Conservation (phyloP, 306 rosid species). For the Astragalus glycyphyllos region DNA sequence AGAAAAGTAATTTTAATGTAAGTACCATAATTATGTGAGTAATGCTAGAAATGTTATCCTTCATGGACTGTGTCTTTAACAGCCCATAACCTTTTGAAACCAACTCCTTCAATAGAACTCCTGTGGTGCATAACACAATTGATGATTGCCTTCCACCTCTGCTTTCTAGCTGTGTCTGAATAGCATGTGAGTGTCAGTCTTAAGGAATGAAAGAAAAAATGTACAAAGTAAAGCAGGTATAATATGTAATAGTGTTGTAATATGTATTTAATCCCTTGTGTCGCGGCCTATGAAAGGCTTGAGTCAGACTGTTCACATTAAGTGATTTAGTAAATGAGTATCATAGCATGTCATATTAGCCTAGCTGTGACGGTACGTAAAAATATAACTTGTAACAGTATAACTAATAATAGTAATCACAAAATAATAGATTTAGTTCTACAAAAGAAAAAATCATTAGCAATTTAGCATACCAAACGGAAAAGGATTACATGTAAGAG, state of each 20-base stretch:
- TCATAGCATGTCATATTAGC: not conserved
- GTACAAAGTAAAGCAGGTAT: not conserved
- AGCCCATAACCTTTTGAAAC: conserved; percentile 50
- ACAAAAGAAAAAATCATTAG: not conserved
- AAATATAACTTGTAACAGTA: not conserved
- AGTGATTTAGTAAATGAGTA: not conserved
- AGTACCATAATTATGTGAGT: conserved; percentile 85
- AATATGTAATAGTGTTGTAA: not conserved
- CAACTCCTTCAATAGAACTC: conserved; percentile 69
- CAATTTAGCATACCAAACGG: not conserved
- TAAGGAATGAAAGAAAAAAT: not conserved
- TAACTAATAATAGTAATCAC: not conserved
- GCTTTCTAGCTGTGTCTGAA: conserved; percentile 74
- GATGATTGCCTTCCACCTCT: conserved; percentile 77
- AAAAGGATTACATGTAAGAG: not conserved
- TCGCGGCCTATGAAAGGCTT: not conserved
- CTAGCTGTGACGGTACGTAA: not conserved
- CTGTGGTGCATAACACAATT: conserved; percentile 73
- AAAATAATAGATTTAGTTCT: not conserved
- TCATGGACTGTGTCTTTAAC: conserved; percentile 33
- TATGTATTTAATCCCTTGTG: not conserved
- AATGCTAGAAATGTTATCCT: conserved; percentile 51
- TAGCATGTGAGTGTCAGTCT: conserved; percentile 12
- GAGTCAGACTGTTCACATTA: not conserved
- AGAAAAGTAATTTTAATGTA: not conserved